Evolutionary conservation across 331 rosid genomes (phyloP).

Genomic region (Quercus tomentella): DNA sequence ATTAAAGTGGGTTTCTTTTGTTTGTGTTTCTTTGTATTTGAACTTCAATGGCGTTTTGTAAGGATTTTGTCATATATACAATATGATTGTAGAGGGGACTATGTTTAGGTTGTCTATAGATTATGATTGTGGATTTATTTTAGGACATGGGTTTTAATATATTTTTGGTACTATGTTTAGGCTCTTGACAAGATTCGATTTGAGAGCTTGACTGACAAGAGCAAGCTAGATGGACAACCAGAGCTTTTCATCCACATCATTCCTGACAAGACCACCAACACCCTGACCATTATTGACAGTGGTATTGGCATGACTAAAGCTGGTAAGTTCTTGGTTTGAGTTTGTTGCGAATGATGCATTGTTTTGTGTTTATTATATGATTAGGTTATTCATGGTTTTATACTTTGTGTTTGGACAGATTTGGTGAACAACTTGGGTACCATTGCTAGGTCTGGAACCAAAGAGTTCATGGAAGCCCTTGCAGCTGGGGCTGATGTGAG

Average conservation of each 20-base stretch:
- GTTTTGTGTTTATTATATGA: not conserved
- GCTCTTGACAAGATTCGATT: constrained; percentile 91
- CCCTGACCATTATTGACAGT: constrained; percentile 69
- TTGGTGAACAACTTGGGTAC: constrained; percentile 89
- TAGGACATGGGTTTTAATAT: too few relatives aligned
- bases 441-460: constrained; percentile 82
- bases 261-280: constrained; percentile 70
- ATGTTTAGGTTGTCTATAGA: constrained; percentile 26
- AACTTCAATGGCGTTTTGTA: too few relatives aligned
- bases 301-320: constrained; percentile 95
- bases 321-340: constrained; percentile 35
- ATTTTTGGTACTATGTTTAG: constrained; percentile 9
- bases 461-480: constrained; percentile 83
- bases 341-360: not conserved
- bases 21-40: too few relatives aligned
- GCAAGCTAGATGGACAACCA: constrained; percentile 88
- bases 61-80: not conserved
- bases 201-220: constrained; percentile 87
- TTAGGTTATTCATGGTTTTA: not conserved
- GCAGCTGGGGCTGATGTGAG: constrained; percentile 91
- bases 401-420: constrained; percentile 27
- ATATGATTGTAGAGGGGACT: not conserved
- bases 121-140: too few relatives aligned
- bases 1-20: too few relatives aligned
- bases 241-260: constrained; percentile 82